Percentiles rank a stretch among this genome's conserved stretches.
Conservation (phyloP, 2,329 filamentous ascomycete genomes). For the Exophiala spinifera region DNA sequence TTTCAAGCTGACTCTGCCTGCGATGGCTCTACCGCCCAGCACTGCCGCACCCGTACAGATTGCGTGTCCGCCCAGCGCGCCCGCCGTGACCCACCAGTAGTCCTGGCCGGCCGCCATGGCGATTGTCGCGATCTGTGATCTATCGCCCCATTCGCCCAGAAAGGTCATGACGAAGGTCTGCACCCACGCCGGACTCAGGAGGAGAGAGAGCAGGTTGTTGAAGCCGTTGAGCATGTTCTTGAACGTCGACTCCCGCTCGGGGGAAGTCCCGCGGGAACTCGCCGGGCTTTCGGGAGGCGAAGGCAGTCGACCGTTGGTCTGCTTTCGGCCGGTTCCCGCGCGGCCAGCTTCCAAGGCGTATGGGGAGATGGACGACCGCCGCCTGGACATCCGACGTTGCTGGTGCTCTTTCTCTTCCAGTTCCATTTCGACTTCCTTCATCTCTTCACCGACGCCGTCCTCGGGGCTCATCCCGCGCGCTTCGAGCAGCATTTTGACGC, state of each 20-base stretch:
- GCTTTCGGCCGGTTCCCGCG: conserved; percentile 58
- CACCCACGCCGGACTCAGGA: conserved; percentile 95
- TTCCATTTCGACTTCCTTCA: conserved; percentile 95
- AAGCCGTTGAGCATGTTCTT: conserved; percentile 60
- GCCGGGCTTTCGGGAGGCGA: conserved; percentile 76
- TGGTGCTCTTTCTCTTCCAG: conserved; percentile 87
- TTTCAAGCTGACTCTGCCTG: conserved; percentile 89
- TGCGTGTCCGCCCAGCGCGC: conserved; percentile 79
- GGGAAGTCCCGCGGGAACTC: conserved; percentile 60
- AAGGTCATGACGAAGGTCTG: conserved; percentile 99
- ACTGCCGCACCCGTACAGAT: conserved; percentile 90
- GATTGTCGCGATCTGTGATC: conserved; percentile 96
- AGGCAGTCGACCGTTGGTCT: conserved; percentile 72
- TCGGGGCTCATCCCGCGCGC: conserved; percentile 84
- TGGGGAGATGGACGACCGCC: conserved; percentile 62
- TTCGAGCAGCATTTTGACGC: conserved; percentile 77
- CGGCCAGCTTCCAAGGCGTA: conserved; percentile 80
- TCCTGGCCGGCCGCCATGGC: conserved; percentile 98
- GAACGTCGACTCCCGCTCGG: conserved; percentile 43
- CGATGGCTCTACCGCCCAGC: conserved; percentile 85
- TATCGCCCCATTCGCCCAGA: conserved; percentile 94
- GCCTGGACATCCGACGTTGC: conserved; percentile 62
- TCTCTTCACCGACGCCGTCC: conserved; percentile 91
- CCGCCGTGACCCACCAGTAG: conserved; percentile 97
- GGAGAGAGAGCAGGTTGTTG: conserved; percentile 79